A percentile compares a stretch with the other conserved stretches of the same genome.
phyloP scores from a whole-genome alignment of 2,329 filamentous ascomycete species.

The Canariomyces notabilis region DNA sequence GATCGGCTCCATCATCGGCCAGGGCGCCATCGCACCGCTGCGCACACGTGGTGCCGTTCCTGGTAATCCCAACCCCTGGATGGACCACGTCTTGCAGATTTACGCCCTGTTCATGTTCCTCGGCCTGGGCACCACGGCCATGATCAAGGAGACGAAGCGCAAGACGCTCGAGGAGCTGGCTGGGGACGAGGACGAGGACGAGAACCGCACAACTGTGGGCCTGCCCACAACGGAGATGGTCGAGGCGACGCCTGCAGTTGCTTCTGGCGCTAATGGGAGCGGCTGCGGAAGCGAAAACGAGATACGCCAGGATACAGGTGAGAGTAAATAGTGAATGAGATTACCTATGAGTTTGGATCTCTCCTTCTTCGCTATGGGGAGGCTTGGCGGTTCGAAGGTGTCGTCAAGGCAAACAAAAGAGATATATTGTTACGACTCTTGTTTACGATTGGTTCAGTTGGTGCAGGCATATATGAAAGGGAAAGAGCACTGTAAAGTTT shows the following conservation, averaged over 20 bases:
- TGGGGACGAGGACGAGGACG: constrained; percentile 23
- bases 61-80: constrained; percentile 52
- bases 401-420: too few species aligned
- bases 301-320: neutral
- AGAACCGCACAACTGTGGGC: neutral
- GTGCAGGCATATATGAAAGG: too few species aligned
- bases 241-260: neutral
- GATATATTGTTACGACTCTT: too few species aligned
- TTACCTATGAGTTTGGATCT: too few species aligned
- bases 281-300: neutral
- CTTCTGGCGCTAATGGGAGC: neutral
- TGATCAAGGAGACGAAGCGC: constrained; percentile 68
- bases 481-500: too few species aligned
- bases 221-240: neutral
- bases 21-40: constrained; percentile 53
- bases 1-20: constrained; percentile 52
- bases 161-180: constrained; percentile 64
- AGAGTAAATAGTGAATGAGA: neutral
- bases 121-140: constrained; percentile 61
- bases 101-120: constrained; percentile 71
- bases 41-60: constrained; percentile 42
- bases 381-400: too few species aligned
- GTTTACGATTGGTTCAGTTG: too few species aligned
- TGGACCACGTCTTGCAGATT: constrained; percentile 73
- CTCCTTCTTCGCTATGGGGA: too few species aligned